phyloP scores from a whole-genome alignment of 2,329 filamentous ascomycete species.

The Epichloe typhina region DNA sequence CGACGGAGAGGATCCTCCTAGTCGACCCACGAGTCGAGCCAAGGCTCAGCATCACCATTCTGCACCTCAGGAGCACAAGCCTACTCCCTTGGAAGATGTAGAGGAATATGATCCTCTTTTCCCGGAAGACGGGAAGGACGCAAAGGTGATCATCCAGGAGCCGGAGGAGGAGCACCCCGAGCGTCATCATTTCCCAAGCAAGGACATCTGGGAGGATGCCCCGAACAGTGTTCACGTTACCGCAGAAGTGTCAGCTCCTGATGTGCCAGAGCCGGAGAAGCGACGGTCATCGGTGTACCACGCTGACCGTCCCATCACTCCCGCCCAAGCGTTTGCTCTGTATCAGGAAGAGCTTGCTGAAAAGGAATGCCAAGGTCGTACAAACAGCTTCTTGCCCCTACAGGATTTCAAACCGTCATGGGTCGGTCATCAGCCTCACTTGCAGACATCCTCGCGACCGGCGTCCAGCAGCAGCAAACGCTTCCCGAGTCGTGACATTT shows the following conservation, averaged over 20 bases:
- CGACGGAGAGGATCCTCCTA: slow-evolving; percentile 44
- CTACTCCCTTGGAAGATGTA: slow-evolving; percentile 71
- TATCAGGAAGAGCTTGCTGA: slow-evolving; percentile 53
- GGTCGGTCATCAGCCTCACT: slow-evolving; percentile 33
- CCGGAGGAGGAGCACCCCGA: slow-evolving; percentile 33
- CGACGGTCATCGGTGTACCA: slow-evolving; percentile 16
- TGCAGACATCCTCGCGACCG: slow-evolving; percentile 32
- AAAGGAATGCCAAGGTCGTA: slow-evolving; percentile 27
- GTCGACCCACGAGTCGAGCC: slow-evolving; percentile 51
- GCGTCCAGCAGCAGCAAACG: slow-evolving; percentile 46
- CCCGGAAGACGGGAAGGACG: slow-evolving; percentile 55
- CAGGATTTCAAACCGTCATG: slow-evolving; percentile 28
- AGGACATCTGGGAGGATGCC: slow-evolving; percentile 95
- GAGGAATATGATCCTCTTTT: slow-evolving; percentile 95
- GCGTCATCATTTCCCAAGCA: slow-evolving; percentile 72
- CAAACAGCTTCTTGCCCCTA: slow-evolving; percentile 16
- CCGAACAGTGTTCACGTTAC: slow-evolving; percentile 70
- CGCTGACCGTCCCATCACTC: slow-evolving; percentile 34
- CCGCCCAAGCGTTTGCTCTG: slow-evolving; percentile 52
- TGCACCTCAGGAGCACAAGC: slow-evolving; percentile 37
- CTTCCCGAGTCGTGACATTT: slow-evolving; percentile 86
- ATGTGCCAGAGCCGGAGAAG: slow-evolving; percentile 27
- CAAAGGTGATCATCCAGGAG: slow-evolving; percentile 15
- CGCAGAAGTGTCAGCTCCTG: slow-evolving; percentile 75
- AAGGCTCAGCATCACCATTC: slow-evolving; percentile 40